Evolutionary conservation across 2,329 filamentous ascomycete genomes (phyloP).

Genomic region (Blastomyces gilchristii): DNA sequence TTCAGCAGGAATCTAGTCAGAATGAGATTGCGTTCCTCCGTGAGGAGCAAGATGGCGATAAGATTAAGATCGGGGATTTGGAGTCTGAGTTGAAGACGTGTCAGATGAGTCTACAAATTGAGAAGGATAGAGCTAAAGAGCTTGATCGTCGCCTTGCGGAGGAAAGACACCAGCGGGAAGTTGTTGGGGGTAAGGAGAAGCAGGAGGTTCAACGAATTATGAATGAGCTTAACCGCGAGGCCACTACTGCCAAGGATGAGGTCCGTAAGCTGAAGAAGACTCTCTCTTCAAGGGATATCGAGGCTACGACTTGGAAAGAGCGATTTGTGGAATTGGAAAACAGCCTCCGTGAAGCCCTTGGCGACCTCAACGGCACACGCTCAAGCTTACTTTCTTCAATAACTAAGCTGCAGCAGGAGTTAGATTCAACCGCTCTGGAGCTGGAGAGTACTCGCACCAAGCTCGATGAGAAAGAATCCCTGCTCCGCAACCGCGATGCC

Average conservation of each 20-base stretch:
- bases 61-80: constrained; percentile 92
- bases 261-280: constrained; percentile 70
- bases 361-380: constrained; percentile 75
- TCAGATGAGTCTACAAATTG: constrained; percentile 72
- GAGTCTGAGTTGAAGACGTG: constrained; percentile 70
- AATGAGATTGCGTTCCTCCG: constrained; percentile 89
- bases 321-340: constrained; percentile 81
- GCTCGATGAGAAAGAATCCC: constrained; percentile 78
- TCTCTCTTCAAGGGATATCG: constrained; percentile 72
- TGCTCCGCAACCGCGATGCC: constrained; percentile 79
- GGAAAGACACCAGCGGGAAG: constrained; percentile 77
- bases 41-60: constrained; percentile 94
- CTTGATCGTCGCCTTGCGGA: constrained; percentile 64
- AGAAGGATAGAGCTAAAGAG: constrained; percentile 65
- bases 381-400: constrained; percentile 80
- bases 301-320: constrained; percentile 85
- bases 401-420: constrained; percentile 74
- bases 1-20: constrained; percentile 87
- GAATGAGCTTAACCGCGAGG: constrained; percentile 82
- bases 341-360: constrained; percentile 74
- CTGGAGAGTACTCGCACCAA: constrained; percentile 68
- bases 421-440: constrained; percentile 73
- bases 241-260: constrained; percentile 74
- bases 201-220: constrained; percentile 89
- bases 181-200: constrained; percentile 79